Evolutionary conservation across 176 grass and related monocot species (phyloP).

Genomic region (Phyllostachys edulis): DNA sequence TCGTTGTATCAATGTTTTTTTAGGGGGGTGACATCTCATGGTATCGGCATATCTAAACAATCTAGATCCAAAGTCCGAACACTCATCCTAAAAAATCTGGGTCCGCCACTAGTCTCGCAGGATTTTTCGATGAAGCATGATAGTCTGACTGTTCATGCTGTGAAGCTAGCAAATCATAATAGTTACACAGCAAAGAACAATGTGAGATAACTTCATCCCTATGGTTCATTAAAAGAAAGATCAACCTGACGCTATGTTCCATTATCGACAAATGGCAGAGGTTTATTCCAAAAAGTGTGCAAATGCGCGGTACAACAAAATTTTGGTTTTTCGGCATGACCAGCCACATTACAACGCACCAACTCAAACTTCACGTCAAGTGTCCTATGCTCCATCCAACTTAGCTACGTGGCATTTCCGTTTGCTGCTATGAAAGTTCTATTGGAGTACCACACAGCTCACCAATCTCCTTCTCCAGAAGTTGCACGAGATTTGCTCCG

Average conservation of each 20-base stretch:
- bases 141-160: not conserved
- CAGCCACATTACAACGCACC: not conserved
- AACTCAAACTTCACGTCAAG: not conserved
- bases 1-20: too few species aligned
- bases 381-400: not conserved
- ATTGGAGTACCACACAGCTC: not conserved
- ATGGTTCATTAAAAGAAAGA: not conserved
- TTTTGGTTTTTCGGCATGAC: not conserved
- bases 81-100: too few species aligned
- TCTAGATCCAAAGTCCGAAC: too few species aligned
- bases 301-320: not conserved
- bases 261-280: not conserved
- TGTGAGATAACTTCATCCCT: not conserved
- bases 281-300: not conserved
- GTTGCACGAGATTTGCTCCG: conserved; percentile 55
- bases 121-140: not conserved
- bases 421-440: not conserved
- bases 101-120: too few species aligned
- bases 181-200: not conserved
- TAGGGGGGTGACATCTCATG: too few species aligned
- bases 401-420: not conserved
- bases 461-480: conserved; percentile 64
- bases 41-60: too few species aligned
- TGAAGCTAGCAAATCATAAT: not conserved
- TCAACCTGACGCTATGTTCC: not conserved